Conservation (phyloP, 441 rosid genomes). For the Daphne laureola region DNA sequence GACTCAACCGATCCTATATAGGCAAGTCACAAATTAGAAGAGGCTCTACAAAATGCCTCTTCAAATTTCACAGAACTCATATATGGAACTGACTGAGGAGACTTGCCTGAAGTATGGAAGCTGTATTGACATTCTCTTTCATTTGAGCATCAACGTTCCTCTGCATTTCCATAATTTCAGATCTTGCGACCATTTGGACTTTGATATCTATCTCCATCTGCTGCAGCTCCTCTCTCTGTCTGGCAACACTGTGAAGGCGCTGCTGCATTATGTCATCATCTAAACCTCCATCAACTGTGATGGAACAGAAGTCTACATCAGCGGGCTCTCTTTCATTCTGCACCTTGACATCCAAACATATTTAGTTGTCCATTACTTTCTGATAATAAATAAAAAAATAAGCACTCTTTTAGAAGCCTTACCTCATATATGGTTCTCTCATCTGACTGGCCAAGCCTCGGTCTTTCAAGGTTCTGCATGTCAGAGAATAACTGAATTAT, state of each 20-base stretch:
- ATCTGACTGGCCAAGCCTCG: conserved; percentile 57
- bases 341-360: conserved; percentile 36
- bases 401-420: conserved; percentile 17
- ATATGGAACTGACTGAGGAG: conserved; percentile 1
- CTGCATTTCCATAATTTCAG: conserved; percentile 57
- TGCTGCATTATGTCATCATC: conserved; percentile 60
- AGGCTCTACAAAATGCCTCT: not conserved
- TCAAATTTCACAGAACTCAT: too few species aligned
- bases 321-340: conserved; percentile 74
- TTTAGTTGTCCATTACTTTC: conserved; percentile 12
- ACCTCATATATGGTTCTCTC: conserved; percentile 88
- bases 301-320: conserved; percentile 48
- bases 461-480: conserved; percentile 50
- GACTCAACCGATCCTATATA: conserved; percentile 73
- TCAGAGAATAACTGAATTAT: conserved; percentile 8
- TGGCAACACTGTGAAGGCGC: conserved; percentile 46
- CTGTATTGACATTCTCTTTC: conserved; percentile 57
- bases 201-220: conserved; percentile 73
- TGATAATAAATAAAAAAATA: not conserved
- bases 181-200: conserved; percentile 60
- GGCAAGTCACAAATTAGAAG: conserved; percentile 16
- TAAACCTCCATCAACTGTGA: conserved; percentile 46
- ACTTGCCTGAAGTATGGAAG: conserved; percentile 67
- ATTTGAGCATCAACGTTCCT: conserved; percentile 52
- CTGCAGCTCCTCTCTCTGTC: conserved; percentile 71